Percentiles rank a stretch among this genome's conserved stretches.
Conservation (phyloP, 2,329 filamentous ascomycete species). For the Ophiocordyceps camponoti-saundersi region DNA sequence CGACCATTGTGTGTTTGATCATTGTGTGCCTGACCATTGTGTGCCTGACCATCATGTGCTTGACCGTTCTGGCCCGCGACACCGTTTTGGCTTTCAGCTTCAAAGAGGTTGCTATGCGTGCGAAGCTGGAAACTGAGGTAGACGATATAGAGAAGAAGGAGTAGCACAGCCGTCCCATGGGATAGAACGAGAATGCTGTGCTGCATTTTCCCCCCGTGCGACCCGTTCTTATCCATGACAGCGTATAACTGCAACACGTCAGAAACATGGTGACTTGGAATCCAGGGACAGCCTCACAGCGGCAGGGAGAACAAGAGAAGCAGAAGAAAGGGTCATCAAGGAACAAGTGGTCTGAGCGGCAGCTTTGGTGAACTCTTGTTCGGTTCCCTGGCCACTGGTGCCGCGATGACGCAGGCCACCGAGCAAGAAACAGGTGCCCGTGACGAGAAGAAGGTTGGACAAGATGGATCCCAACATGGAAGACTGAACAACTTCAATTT, state of each 20-base stretch:
- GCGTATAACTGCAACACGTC: neutral
- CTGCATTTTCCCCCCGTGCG: conserved; percentile 13
- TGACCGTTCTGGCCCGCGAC: neutral
- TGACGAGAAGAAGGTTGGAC: conserved; percentile 79
- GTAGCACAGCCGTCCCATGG: conserved; percentile 58
- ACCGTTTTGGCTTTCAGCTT: conserved; percentile 26
- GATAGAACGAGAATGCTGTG: conserved; percentile 54
- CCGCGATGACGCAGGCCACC: conserved; percentile 50
- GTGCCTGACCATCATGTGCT: neutral
- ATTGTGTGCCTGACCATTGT: neutral
- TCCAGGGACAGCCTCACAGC: conserved; percentile 24
- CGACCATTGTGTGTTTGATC: neutral
- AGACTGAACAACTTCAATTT: conserved; percentile 93
- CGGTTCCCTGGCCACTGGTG: conserved; percentile 36
- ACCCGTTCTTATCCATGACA: neutral
- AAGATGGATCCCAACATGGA: conserved; percentile 94
- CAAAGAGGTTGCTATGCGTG: conserved; percentile 59
- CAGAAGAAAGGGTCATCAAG: conserved; percentile 58
- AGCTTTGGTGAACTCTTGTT: conserved; percentile 59
- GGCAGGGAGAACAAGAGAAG: conserved; percentile 64
- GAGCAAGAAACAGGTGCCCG: conserved; percentile 66
- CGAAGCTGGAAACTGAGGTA: conserved; percentile 66
- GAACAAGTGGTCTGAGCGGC: conserved; percentile 65
- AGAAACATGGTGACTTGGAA: neutral
- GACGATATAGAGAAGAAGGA: conserved; percentile 57